A percentile compares a stretch with the other conserved stretches of the same genome.
phyloP scores from a whole-genome alignment of 495 filamentous ascomycete genomes.

The Clohesyomyces aquaticus region DNA sequence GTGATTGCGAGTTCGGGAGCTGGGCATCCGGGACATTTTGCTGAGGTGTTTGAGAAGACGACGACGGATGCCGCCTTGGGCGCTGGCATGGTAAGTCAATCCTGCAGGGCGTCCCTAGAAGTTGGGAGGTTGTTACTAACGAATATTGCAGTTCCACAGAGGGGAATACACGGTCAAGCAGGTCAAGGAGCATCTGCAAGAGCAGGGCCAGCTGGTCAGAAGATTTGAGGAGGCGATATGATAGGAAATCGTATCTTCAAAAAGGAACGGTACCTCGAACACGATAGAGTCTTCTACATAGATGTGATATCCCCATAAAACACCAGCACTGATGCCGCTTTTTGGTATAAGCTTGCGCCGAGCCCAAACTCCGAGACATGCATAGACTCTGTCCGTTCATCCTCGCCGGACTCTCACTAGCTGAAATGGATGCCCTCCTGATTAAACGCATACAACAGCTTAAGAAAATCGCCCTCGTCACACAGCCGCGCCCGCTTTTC shows the following conservation, averaged over 20 bases:
- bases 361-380: no score
- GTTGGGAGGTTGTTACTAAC: background rate
- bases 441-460: constrained; percentile 76
- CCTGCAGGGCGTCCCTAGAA: background rate
- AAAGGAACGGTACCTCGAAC: no score
- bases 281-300: no score
- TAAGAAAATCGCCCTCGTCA: constrained; percentile 89
- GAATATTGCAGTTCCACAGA: constrained; percentile 72
- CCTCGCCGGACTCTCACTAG: constrained; percentile 44
- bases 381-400: background rate
- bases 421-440: constrained; percentile 92
- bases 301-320: background rate
- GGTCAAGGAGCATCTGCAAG: constrained; percentile 83
- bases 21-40: constrained; percentile 85
- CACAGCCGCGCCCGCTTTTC: constrained; percentile 82
- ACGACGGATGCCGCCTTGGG: constrained; percentile 89
- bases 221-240: constrained; percentile 63
- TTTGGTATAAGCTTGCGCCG: constrained; percentile 21
- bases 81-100: constrained; percentile 80
- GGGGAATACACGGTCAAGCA: constrained; percentile 92
- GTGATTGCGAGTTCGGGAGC: constrained; percentile 96
- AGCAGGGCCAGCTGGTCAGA: constrained; percentile 73
- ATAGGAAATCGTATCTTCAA: no score
- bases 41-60: constrained; percentile 85
- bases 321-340: constrained; percentile 5